These are phyloP conservation scores for Curvularia spicifera DNA, from an alignment of 2,329 filamentous ascomycete genomes.

Conservation along the genomic window DNA sequence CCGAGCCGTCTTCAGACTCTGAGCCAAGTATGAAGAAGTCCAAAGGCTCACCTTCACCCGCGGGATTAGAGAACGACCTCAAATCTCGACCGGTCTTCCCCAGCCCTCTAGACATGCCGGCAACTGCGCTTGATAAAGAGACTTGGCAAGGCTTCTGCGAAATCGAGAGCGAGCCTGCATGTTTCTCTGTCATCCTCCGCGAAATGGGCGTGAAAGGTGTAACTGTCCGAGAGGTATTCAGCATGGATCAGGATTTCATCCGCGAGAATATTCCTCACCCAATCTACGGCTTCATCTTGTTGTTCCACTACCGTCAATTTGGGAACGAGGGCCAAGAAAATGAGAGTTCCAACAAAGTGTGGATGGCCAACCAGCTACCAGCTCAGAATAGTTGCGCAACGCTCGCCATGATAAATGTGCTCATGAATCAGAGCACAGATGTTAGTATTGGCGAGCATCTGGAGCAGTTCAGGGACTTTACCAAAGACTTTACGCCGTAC, in stretches of 20 bases:
- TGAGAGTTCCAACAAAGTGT: conserved; percentile 70
- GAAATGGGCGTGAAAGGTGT: conserved; percentile 78
- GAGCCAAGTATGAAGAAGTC: conserved; percentile 27
- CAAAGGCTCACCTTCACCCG: conserved; percentile 15
- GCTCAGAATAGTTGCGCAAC: conserved; percentile 81
- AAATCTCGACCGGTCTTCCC: conserved; percentile 17
- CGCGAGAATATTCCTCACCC: conserved; percentile 35
- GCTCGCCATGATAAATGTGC: conserved; percentile 89
- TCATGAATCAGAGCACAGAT: conserved; percentile 73
- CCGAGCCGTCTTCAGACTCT: conserved; percentile 11
- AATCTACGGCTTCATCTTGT: conserved; percentile 84
- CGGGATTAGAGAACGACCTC: conserved; percentile 4
- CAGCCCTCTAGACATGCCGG: conserved; percentile 40
- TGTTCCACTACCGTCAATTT: conserved; percentile 73
- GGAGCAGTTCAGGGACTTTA: conserved; percentile 73
- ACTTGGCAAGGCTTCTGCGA: conserved; percentile 78
- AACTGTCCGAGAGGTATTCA: conserved; percentile 77
- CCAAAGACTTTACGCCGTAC: conserved; percentile 70
- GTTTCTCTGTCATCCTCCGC: conserved; percentile 82
- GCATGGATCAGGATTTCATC: conserved; percentile 62
- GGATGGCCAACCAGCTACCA: conserved; percentile 90
- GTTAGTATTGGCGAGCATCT: conserved; percentile 73
- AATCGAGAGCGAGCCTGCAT: conserved; percentile 86
- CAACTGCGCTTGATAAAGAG: conserved; percentile 49
- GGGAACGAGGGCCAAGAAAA: conserved; percentile 57